Base-by-base conservation (phyloP, 352 stramenopile genomes). In the Globisporangium iwayamae region DNA sequence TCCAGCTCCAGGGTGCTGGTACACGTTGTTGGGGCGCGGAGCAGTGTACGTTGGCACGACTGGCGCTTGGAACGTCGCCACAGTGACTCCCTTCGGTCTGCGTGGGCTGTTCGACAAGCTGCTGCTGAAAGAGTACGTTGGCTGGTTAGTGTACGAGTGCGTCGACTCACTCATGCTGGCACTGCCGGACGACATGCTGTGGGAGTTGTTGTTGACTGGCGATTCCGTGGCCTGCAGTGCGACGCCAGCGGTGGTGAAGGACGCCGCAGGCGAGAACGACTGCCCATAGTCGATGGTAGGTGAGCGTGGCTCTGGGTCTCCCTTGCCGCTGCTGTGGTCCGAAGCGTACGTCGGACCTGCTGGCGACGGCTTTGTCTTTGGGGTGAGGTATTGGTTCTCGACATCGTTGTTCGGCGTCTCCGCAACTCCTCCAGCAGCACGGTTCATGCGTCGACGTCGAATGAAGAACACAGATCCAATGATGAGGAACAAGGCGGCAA, bases 381-480 rank as follows among this genome's bases (percentile, higher is more conserved):
- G 81, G 7, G 79, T 89, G 32, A 90, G 59, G 60, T 83, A 86
- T 55, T 83, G 72, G 70, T 82, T 79, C 63, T 88, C 83, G 8
- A 74, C 56, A 32, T 90, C 71, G 57, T 73, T 34, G 54, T 62
- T 52, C 10, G 72, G 68, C 25, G 72, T 74, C n/a, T 78, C 54
- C 10, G 70, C 28, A 52, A 56, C 74, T 65, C 13, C 66, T 66
- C 60, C 72, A 61, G 69, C 62, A 52, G 61, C 60, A 30, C 79
- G 84, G 43, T 41, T 41, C 36, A 41, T 41, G 36, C 36, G 36
- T 41, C 83, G 83, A 60, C 86, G 86, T 25, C 80, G 76, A 14
- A 92, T 58, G 6, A 89, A 73, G 43, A 94, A 79, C 60, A 93
- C 69, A 1, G 82, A 89, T 2, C 71, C 83, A 18, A 90, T 67